Base-by-base conservation (phyloP, 495 filamentous ascomycete species). In the Rhypophila decipiens region DNA sequence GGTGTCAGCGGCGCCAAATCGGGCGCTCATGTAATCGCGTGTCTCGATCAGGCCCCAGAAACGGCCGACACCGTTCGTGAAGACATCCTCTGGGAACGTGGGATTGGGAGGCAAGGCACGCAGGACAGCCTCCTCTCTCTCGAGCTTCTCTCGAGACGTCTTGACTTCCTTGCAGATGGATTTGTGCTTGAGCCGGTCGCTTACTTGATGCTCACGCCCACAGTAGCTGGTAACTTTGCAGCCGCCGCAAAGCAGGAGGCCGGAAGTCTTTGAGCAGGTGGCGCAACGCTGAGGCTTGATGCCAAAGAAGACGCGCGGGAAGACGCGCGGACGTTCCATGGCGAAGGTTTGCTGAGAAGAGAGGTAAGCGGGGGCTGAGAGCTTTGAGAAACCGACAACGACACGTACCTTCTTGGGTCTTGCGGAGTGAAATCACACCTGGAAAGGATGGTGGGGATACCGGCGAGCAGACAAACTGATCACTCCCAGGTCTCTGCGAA, bases 141-240 rank as follows among this genome's bases (percentile, higher is more conserved):
- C 60, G 17, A 66, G 50, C 5, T 35, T 46, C 3, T 36, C 53
- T 15, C 40, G 58, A 5, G 39, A 44, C 20, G 58, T 57, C 45
- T 57, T 61, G 50, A 78, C 62, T 1, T 15, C 35, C 12, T 52
- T 64, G 59, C 78, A 82, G 24, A 58, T 55, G 8, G 49, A 23
- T 48, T 73, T 69, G 56, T 81, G 76, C 5, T 23, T 37, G 5
- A 55, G 38, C 21, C 65, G 50, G 47, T 81, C 41, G 7, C 54
- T 34, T 21, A 39, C 38, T 50, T 78, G 73, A 52, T 78, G 74
- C 7, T 62, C 67, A 12, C 50, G 47, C 43, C 60, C 53, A 51
- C 77, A 79, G 53, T 81, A 81, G 15, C 48, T 41, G 22, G 68
- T 52, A 4, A 67, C 62, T 47, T 65, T 67, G 53, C 77, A 80